Base-by-base conservation (phyloP, 108 stramenopile species). In the Stephanodiscus minutulus region DNA sequence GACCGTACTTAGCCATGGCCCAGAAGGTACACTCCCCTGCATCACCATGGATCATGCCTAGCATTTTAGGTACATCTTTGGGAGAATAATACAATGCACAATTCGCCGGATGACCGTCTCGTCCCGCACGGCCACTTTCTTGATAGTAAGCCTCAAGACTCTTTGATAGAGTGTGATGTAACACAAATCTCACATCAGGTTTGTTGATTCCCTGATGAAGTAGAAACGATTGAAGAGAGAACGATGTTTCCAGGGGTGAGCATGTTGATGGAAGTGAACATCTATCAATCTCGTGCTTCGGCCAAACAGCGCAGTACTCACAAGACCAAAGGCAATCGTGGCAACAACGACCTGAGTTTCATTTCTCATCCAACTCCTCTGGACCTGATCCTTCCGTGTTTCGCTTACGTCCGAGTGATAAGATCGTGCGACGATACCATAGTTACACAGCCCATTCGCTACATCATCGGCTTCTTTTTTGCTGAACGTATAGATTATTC, bases 291-390 rank as follows among this genome's bases (percentile, higher is more conserved):
- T 21, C 50, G 50, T 7, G 50, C 50, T 21, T 52, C 50, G 24
- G 10, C 39, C 50, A 52, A 27, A 11, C 20, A 25, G 0, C 52
- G 27, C 52, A 53, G 52, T 53, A 53, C 52, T 53, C 15, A 53
- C 98, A 64, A 99, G 79, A 15, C 97, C 97, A 83, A 97, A 99
- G 0, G 97, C 98, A 63, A 97, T 95, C 22, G 98, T 98, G 1
- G 95, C 99, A 21, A 88, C 96, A 15, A 87, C 96, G 10, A 97
- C 97, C 78, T 96, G 94, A 8, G 91, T 87, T 44, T 91, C 70
- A 48, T 96, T 92, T 28, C 75, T 63, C 87, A 96, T 96, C 92
- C 94, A 93, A 56, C 80, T 82, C 66, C 82, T 80, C 63, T 96
- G 94, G 49, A 96, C 85, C 35, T 66, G 57, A 53, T 72, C 43